Percentiles rank a stretch among this genome's conserved stretches.
Evolutionary conservation across 176 grass and related monocot species (phyloP).

Genomic region (Avena sativa): DNA sequence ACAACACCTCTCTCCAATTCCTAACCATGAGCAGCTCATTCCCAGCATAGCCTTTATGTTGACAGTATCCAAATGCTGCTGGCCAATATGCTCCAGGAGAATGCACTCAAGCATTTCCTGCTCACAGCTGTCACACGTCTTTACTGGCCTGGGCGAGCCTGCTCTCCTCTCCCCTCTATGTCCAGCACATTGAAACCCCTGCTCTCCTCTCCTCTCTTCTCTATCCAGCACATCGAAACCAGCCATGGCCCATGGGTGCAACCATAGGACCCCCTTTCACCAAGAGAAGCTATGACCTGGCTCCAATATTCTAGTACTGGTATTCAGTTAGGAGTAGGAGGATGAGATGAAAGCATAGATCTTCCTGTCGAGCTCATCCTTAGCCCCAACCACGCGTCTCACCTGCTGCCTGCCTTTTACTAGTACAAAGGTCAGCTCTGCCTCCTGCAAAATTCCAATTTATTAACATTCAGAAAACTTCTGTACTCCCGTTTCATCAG

Average conservation of each 20-base stretch:
- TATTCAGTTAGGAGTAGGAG: conserved; percentile 32
- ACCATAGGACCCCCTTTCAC: background rate
- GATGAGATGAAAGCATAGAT: conserved; percentile 45
- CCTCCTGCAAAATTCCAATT: conserved; percentile 48
- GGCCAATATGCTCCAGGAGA: background rate
- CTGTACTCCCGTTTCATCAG: background rate
- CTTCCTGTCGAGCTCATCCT: conserved; percentile 79
- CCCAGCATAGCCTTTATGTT: background rate
- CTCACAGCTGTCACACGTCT: background rate
- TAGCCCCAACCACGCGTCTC: conserved; percentile 61
- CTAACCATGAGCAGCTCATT: background rate
- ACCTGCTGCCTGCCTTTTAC: conserved; percentile 60
- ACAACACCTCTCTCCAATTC: background rate
- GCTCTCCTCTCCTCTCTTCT: too few species aligned
- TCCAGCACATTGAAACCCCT: too few species aligned
- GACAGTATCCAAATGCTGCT: background rate
- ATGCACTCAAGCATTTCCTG: background rate
- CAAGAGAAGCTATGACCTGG: background rate
- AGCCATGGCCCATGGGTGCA: too few species aligned
- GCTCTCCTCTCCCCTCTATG: background rate
- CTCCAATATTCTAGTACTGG: background rate
- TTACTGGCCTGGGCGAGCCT: background rate
- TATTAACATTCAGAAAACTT: background rate
- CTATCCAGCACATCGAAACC: too few species aligned
- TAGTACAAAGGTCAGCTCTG: conserved; percentile 73